Evolutionary conservation across 345 rosid genomes (phyloP), one percentile per base, ranked within the genome.

Genomic region (Citrus unshiu): DNA sequence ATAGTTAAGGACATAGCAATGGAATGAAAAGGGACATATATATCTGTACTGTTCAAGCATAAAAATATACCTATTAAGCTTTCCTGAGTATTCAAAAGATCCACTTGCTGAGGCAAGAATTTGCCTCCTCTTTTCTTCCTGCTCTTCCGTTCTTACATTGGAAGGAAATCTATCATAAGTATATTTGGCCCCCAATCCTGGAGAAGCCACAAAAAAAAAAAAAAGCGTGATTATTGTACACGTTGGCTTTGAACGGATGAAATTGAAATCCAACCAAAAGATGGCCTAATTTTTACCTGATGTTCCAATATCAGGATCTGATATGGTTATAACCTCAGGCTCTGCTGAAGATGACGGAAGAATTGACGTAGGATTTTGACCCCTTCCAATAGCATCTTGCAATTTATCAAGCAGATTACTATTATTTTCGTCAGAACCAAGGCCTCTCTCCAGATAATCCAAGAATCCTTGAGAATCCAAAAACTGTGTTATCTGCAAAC

Each of bases 341-440:
- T 94, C 98, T 51, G 73, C 81, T 72, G 77, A 84, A 32, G 88
- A 78, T 61, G 92, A 86, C 66, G 98, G 95, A 75, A 96, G 84
- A 87, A 91, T 81, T 21, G 95, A 94, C 87, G 82, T 85, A 54
- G 93, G 95, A 87, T 91, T 93, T 81, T 96, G 98, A 85, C 97
- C 98, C 90, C 98, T 94, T 69, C 97, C 97, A 76, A 94, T 83
- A 65, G 99, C 95, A 84, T 96, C 99, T 89, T 94, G 98, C 85
- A 93, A 87, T 88, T 90, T 96, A 81, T 96, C 98, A 34, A 96
- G 93, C 49, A 94, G 97, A 89, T 94, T 90, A 84, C 81, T 83
- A 81, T 82, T 86, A 80, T 84, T 89, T 89, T 88, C 94, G 64
- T 91, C 97, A 74, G 89, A 88, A 82, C 90, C 87, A 54, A 85